A percentile compares a stretch with the other conserved stretches of the same genome.
phyloP scores from a whole-genome alignment of 2,329 filamentous ascomycete genomes.

The Sporothrix phasma region DNA sequence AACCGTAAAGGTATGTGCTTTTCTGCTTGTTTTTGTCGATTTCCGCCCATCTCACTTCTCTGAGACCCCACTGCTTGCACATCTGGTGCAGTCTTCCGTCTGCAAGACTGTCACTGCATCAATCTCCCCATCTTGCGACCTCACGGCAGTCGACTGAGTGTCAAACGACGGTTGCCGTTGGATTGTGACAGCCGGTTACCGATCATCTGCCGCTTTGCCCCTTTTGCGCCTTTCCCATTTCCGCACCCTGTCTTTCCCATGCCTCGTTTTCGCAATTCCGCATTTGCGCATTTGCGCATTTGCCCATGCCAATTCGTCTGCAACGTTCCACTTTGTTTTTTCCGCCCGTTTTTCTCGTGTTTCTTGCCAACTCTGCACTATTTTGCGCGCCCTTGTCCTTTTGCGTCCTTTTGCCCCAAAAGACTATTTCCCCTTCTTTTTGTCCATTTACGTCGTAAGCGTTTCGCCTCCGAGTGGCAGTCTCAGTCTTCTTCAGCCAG shows the following conservation, averaged over 20 bases:
- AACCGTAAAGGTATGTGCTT: slow-evolving; percentile 3
- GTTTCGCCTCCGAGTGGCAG: not conserved
- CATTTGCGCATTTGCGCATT: not conserved
- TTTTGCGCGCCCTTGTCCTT: not conserved
- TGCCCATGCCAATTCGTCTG: not conserved
- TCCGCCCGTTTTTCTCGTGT: not conserved
- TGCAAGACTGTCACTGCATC: not conserved
- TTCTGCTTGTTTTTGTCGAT: not conserved
- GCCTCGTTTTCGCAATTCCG: not conserved
- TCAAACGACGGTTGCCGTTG: no score
- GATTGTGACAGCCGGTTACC: no score
- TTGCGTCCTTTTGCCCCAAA: not conserved
- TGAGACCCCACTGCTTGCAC: not conserved
- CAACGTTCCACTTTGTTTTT: not conserved
- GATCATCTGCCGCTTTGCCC: no score
- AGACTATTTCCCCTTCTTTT: not conserved
- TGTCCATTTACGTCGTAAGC: not conserved
- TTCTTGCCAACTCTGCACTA: slow-evolving; percentile 1
- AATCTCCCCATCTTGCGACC: not conserved
- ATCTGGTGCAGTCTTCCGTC: not conserved
- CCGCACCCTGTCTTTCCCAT: not conserved
- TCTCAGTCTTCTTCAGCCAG: not conserved
- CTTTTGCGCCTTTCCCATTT: not conserved
- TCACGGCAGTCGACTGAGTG: not conserved
- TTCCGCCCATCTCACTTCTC: not conserved